Evolutionary conservation across 2,329 filamentous ascomycete genomes (phyloP).

Genomic region (Fusarium sp.): DNA sequence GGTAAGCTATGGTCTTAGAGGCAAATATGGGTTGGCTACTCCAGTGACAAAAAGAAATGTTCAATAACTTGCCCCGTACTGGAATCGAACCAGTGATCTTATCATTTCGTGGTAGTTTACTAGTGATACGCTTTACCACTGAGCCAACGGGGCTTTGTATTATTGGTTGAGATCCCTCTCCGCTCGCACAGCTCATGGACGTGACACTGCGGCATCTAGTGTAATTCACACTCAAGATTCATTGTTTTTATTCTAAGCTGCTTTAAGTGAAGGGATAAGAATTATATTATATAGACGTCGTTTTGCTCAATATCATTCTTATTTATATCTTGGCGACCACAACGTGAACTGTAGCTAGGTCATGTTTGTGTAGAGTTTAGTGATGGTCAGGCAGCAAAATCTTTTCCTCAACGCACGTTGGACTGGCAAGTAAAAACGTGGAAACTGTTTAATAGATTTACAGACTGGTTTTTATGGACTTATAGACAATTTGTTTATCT

Average conservation of each 20-base stretch:
- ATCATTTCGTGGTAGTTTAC: conserved; percentile 3
- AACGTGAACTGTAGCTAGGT: too few relatives aligned
- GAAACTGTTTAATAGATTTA: rapidly evolving
- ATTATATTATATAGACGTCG: too few relatives aligned
- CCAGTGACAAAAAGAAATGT: neutral
- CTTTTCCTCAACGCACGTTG: too few relatives aligned
- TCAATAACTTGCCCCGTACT: neutral
- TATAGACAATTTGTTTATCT: rapidly evolving
- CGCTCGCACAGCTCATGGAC: rapidly evolving
- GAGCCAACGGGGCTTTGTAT: conserved; percentile 14
- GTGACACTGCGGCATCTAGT: rapidly evolving
- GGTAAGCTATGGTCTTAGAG: too few relatives aligned
- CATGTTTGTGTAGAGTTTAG: too few relatives aligned
- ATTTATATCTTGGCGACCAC: too few relatives aligned
- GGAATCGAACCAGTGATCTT: conserved; percentile 29
- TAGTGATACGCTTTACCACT: conserved; percentile 31
- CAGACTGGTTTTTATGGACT: rapidly evolving
- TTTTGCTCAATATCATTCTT: too few relatives aligned
- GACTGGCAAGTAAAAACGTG: too few relatives aligned
- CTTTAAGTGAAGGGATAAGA: neutral
- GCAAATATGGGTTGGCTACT: too few relatives aligned
- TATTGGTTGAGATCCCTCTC: neutral
- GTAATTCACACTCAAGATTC: too few relatives aligned
- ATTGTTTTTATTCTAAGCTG: rapidly evolving
- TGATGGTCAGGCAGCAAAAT: too few relatives aligned